Base-by-base conservation (phyloP, 306 rosid genomes). In the Quercus engelmannii region DNA sequence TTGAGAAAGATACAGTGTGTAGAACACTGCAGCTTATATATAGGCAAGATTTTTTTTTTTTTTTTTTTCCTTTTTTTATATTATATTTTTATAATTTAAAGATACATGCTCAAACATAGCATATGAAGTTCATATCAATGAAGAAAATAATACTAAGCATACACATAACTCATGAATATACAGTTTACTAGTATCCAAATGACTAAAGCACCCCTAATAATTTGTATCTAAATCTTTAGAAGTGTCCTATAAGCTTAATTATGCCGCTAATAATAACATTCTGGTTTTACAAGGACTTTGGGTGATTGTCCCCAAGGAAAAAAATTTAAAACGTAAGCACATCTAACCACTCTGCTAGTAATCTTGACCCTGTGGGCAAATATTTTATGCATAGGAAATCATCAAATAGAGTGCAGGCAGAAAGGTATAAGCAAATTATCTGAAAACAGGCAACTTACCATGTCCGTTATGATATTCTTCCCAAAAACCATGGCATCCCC, bases 401-500 rank as follows among this genome's bases (percentile, higher is more conserved):
- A 62, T 58, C 64, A 25, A 26, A 18, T 43, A 33, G 19, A 33
- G 15, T 49, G 8, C 26, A 65, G 41, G n/a, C 10, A 30, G 64
- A 43, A 2, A 59, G 55, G 41, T 3, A 28, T 67, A 18, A 30
- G 73, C 43, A 76, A 79, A 64, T n/a, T 54, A 76, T 79, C 49
- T 46, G 20, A 30, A 20, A 11, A 55, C 23, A 52, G 64, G 71
- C 20, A 82, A 78, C 59, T 88, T 84, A 92, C 99, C 92, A 94
- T 92, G 58, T 91, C 95, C 3, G 90, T 82, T 43, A 80, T 51
- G 76, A 94, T 91, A 87, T 86, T 94, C 80, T 92, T 91, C 84
- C 99, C 97, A 80, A 91, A 91, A 78, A 94, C 88, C 82, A 89
- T 82, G 79, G 99, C 99, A 85, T 94, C 99, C 83, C 99, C 99